phyloP scores from a whole-genome alignment of 108 stramenopile species.

The Epithemia pelagica region DNA sequence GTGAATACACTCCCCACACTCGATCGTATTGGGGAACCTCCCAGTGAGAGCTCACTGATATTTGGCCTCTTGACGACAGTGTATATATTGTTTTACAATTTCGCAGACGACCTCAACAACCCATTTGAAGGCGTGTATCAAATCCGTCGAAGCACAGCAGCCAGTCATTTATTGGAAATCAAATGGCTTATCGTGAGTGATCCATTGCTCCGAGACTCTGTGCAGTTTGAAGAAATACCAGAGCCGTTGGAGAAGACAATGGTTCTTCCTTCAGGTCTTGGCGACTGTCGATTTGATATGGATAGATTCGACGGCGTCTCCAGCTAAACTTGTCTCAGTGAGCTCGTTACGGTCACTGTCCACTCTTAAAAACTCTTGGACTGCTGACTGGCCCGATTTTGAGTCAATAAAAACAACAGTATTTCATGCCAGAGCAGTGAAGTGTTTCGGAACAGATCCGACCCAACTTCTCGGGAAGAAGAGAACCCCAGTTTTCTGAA shows the following conservation, averaged over 20 bases:
- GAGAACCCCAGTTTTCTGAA: too few species aligned
- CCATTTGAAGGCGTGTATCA: constrained; percentile 67
- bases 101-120: constrained; percentile 56
- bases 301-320: too few species aligned
- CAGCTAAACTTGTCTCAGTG: too few species aligned
- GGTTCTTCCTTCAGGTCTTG: not conserved
- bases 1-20: constrained; percentile 33
- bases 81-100: constrained; percentile 63
- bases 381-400: too few species aligned
- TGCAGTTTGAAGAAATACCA: constrained; percentile 39
- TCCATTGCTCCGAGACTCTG: constrained; percentile 25
- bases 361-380: too few species aligned
- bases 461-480: too few species aligned
- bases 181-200: constrained; percentile 62
- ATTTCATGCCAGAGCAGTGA: too few species aligned
- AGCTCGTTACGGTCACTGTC: too few species aligned
- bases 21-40: constrained; percentile 24
- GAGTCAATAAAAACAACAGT: too few species aligned
- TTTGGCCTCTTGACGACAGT: constrained; percentile 44
- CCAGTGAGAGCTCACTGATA: constrained; percentile 35
- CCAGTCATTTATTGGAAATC: constrained; percentile 46
- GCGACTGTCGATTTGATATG: too few species aligned
- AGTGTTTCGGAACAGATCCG: too few species aligned
- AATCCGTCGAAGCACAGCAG: constrained; percentile 44
- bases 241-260: not conserved